Evolutionary conservation across 441 rosid species (phyloP), one percentile per base, ranked within the genome.

Genomic region (Biscutella auriculata): DNA sequence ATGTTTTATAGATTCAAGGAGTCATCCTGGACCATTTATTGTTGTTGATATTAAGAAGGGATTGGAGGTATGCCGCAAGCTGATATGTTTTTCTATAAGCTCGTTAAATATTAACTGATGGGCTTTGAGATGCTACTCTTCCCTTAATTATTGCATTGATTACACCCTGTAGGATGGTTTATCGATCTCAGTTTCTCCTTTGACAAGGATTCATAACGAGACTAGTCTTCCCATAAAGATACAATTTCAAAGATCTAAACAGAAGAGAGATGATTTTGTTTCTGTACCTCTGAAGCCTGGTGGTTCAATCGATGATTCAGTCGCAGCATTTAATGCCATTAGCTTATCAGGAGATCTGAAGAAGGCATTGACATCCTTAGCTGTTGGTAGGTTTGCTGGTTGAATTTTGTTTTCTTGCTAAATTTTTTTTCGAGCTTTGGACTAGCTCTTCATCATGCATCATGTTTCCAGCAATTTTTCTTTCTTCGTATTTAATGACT

Each of bases 21-120:
- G 82, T 70, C 78, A 78, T 63, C 99, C 97, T 36, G 99, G 99
- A 53, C 99, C 99, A 11, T 79, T 87, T 73, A 41, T 93, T 72
- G 84, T 93, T 43, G 78, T 85, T 63, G 95, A 87, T 65, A 63
- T 83, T 65, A 77, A 79, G 65, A 82, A 85, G 57, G 81, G 71
- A 65, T 59, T 76, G 49, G 88, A 82, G 97, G 99, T 93, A 74
- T 41, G 42, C 73, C 69, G 52, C 60, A 55, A 19, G 62, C 48
- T 50, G 40, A 42, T 62, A 42, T 53, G 45, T 48, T 59, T 53
- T 60, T 46, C 60, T 16, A 25, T 58, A 53, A 43, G 47, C 62
- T 63, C 57, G 44, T 21, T 32, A 8, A 35, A 39, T n/a, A 50
- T 60, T 55, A 68, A 45, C 45, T 39, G 2, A 13, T 42, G 41